These are phyloP conservation scores for Cladosporium halotolerans DNA, from an alignment of 2,329 filamentous ascomycete species.

Conservation along the genomic window DNA sequence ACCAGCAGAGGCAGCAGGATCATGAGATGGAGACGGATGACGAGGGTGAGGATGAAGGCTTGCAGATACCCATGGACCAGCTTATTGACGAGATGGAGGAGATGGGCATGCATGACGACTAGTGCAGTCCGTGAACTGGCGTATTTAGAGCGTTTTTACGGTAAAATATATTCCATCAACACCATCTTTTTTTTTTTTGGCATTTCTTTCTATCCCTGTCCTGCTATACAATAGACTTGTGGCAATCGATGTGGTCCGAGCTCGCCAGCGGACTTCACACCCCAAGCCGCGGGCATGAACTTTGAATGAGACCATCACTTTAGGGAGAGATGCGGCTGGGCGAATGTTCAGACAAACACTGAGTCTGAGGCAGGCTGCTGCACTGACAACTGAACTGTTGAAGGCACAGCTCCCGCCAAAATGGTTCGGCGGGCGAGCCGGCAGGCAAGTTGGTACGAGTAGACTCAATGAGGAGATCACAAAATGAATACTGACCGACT, in stretches of 20 bases:
- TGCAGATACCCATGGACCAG: slow-evolving; percentile 46
- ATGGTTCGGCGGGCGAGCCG: slow-evolving; percentile 2
- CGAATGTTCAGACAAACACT: neutral
- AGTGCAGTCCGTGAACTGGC: slow-evolving; percentile 3
- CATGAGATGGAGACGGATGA: slow-evolving; percentile 52
- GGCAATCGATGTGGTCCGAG: neutral
- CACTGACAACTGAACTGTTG: neutral
- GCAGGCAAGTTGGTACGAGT: slow-evolving; percentile 2
- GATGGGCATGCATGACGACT: slow-evolving; percentile 60
- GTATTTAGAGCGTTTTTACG: neutral
- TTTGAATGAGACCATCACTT: no score
- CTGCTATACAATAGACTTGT: neutral
- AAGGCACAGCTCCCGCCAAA: neutral
- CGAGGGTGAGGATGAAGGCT: slow-evolving; percentile 51
- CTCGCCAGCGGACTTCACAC: neutral
- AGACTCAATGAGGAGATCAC: neutral
- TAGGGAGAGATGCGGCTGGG: neutral
- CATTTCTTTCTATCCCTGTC: neutral
- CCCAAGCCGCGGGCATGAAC: neutral
- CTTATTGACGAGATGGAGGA: slow-evolving; percentile 91
- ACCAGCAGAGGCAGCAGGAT: slow-evolving; percentile 50
- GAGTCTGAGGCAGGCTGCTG: neutral
- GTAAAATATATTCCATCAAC: neutral
- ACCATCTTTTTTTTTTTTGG: neutral
- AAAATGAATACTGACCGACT: neutral